These are phyloP conservation scores for Magnaporthiopsis rhizophila DNA, from an alignment of 2,329 filamentous ascomycete species.

Conservation along the genomic window DNA sequence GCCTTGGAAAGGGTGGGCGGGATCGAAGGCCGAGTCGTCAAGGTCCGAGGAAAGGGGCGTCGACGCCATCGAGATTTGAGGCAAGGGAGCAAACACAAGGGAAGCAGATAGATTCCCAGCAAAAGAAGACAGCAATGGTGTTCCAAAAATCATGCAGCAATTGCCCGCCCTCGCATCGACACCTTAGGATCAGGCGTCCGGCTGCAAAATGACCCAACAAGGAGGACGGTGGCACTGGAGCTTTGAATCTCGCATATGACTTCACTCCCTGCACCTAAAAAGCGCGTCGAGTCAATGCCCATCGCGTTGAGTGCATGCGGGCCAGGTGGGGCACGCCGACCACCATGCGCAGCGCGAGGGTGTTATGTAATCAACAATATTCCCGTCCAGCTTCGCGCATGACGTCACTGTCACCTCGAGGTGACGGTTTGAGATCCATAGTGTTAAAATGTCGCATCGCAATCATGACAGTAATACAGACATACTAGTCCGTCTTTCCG, in stretches of 20 bases:
- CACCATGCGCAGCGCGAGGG: no score
- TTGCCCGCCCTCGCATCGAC: not conserved
- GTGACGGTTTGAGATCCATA: no score
- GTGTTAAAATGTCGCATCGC: no score
- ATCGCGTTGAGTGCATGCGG: not conserved
- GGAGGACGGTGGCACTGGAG: not conserved
- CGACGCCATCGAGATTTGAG: not conserved
- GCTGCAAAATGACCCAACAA: not conserved
- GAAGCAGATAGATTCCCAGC: not conserved
- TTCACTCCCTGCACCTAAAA: not conserved
- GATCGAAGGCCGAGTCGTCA: conserved; percentile 35
- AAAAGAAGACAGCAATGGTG: not conserved
- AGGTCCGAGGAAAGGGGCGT: conserved; percentile 9
- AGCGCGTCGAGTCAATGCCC: not conserved
- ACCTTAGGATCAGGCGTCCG: not conserved
- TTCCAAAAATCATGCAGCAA: not conserved
- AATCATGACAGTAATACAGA: no score
- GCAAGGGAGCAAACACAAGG: not conserved
- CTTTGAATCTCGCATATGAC: no score
- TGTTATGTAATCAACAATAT: no score
- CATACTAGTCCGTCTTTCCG: no score
- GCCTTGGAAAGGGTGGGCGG: conserved; percentile 57
- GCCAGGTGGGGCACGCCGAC: no score
- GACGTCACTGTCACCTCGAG: no score
- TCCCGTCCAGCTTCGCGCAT: no score